Evolutionary conservation across 805 yeast species (phyloP).

Genomic region (Vanderwaltozyma polyspora): DNA sequence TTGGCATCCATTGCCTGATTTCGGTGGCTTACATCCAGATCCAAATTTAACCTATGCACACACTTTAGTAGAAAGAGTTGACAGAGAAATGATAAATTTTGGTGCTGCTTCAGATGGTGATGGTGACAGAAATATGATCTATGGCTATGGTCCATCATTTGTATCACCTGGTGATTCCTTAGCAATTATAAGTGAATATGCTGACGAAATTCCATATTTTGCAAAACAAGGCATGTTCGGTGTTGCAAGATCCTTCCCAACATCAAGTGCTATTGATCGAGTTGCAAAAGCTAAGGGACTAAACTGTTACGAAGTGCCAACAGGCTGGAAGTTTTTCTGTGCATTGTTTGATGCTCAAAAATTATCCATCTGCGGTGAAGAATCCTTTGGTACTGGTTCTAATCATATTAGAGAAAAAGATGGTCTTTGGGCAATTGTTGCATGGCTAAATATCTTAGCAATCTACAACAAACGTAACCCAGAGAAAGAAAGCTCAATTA

Average conservation of each 20-base stretch:
- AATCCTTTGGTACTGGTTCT: constrained; percentile 96
- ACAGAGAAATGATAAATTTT: constrained; percentile 67
- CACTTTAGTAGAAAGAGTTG: constrained; percentile 77
- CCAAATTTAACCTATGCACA: constrained; percentile 93
- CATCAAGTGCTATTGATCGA: constrained; percentile 84
- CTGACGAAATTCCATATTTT: constrained; percentile 81
- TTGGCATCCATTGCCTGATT: constrained; percentile 73
- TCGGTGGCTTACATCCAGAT: constrained; percentile 97
- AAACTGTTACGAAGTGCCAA: constrained; percentile 86
- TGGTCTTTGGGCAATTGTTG: constrained; percentile 95
- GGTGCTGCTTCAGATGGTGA: constrained; percentile 99
- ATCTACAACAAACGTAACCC: constrained; percentile 59
- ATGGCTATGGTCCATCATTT: constrained; percentile 82
- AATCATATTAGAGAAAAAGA: constrained; percentile 96
- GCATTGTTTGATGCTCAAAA: constrained; percentile 88
- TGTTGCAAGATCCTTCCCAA: constrained; percentile 95
- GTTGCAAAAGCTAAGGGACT: constrained; percentile 75
- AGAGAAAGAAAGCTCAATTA: constrained; percentile 51
- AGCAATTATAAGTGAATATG: constrained; percentile 93
- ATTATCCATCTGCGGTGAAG: constrained; percentile 95
- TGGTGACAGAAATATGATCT: constrained; percentile 98
- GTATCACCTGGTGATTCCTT: constrained; percentile 98
- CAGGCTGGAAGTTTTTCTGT: constrained; percentile 99
- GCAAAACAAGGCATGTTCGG: constrained; percentile 78
- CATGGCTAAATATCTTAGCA: constrained; percentile 94